These are phyloP conservation scores for Sclerospora graminicola DNA, from an alignment of 352 stramenopile species.

Conservation along the genomic window DNA sequence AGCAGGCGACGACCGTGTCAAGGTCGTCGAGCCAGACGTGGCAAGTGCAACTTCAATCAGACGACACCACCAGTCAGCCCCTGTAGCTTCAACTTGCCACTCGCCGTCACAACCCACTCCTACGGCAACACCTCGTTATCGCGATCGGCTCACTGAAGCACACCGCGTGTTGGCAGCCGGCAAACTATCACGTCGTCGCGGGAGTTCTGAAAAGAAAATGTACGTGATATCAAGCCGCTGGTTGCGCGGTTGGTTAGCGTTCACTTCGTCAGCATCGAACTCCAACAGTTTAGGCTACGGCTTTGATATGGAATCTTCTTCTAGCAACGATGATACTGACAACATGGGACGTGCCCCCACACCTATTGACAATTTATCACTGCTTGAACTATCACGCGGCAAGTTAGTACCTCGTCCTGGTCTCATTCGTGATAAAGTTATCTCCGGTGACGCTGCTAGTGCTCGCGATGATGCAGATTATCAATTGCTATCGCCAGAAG, in stretches of 20 bases:
- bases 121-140: constrained; percentile 30
- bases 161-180: constrained; percentile 58
- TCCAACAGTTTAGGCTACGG: constrained; percentile 18
- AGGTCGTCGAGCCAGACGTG: constrained; percentile 24
- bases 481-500: constrained; percentile 50
- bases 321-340: constrained; percentile 9
- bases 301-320: constrained; percentile 12
- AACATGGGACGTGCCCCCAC: constrained; percentile 18
- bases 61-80: constrained; percentile 10
- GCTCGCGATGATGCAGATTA: constrained; percentile 29
- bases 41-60: constrained; percentile 5
- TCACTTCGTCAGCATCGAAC: constrained; percentile 30
- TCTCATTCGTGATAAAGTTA: constrained; percentile 23
- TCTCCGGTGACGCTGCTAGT: constrained; percentile 17
- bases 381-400: constrained; percentile 45
- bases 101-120: constrained; percentile 9
- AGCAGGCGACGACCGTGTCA: constrained; percentile 31
- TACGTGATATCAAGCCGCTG: constrained; percentile 51
- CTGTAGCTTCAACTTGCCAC: constrained; percentile 8
- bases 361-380: constrained; percentile 49
- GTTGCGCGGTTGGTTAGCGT: constrained; percentile 54
- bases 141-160: constrained; percentile 53
- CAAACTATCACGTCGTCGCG: constrained; percentile 40
- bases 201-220: constrained; percentile 37
- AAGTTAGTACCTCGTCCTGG: constrained; percentile 33